Evolutionary conservation across 495 filamentous ascomycete species (phyloP), one percentile per base, ranked within the genome.

Genomic region (Aspergillus bridgeri): DNA sequence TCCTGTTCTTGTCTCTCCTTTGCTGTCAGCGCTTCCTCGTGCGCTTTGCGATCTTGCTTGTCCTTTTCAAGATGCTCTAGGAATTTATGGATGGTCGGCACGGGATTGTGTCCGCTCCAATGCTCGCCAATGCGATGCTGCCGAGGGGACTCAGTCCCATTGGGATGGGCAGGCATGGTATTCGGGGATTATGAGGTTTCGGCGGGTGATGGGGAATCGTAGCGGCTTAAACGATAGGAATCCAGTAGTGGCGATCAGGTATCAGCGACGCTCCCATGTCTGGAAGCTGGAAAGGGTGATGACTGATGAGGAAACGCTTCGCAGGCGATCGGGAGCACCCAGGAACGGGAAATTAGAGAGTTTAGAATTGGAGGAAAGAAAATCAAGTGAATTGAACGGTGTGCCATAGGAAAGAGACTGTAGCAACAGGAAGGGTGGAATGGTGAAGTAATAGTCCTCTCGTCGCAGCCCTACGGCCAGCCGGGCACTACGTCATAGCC

Each of bases 21-120:
- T 21, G 64, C 69, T 5, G 69, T 58, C n/a, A 81, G 61, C 24
- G 82, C 73, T 44, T 91, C 84, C 58, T 90, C 84, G 56, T 81
- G 71, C 25, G 74, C 75, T 68, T 95, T 90, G 50, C 91, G 81
- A 8, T 89, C 81, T 63, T 81, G 84, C 75, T 95, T 95, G 56
- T 92, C 86, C 45, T 69, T 75, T 68, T 96, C 91, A 33, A 96
- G 80, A 42, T 81, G 81, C 49, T 87, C 83, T 57, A 96, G 78
- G 66, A 96, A 96, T 67, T 90, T 82, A 65, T 89, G 83, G 61
- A 98, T 87, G 48, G 89, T 96, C 3, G 93, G 93, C 48, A 98
- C 81, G 1, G 88, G 86, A 70, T 95, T 94, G 42, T 62, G 64
- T 27, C 65, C 75, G 54, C 75, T 76, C 74, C 74, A 79, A 49